Evolutionary conservation across 306 rosid genomes (phyloP), one percentile per base, ranked within the genome.

Genomic region (Medicago ruthenica): DNA sequence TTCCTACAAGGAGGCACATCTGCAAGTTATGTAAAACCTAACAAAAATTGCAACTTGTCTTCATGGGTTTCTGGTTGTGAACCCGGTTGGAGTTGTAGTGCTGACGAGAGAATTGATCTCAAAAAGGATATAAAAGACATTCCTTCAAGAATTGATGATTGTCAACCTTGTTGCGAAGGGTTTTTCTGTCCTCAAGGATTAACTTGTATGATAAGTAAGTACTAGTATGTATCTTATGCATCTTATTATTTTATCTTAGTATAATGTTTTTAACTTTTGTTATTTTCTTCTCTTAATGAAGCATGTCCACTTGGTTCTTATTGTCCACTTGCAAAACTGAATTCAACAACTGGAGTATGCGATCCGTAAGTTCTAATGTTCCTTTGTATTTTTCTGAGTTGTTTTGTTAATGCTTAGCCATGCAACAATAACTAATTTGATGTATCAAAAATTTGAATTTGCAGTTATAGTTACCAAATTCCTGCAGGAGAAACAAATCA

Each of bases 141-240:
- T 40, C 97, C 97, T 70, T 16, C 24, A 44, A 89, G 96, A 84
- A 81, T 41, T 16, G n/a, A 27, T 0, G 73, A 85, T 4, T 91
- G 95, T 39, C 84, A 82, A 76, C 89, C 97, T 76, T 91, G 97
- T 80, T 91, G 97, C 61, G 92, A 86, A 75, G 97, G 97, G 17
- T 91, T 91, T 83, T 91, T 91, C 79, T 91, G 95, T 63, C 97
- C 95, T 57, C 85, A 76, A 45, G 97, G 97, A 27, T 68, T 91
- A 76, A 91, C 97, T 73, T 91, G 97, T 87, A 91, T 91, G 97
- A 89, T 89, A 80, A 88, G 95, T 89, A 89, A 87, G 93, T n/a
- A n/a, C n/a, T n/a, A n/a, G n/a, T 83, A 86, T 61, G 15, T 31
- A 61, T 66, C 85, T 81, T 48, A 63, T 80, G 59, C 79, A 47